A percentile compares a stretch with the other conserved stretches of the same genome.
Conservation (phyloP, 306 rosid species). For the Sesbania bispinosa region DNA sequence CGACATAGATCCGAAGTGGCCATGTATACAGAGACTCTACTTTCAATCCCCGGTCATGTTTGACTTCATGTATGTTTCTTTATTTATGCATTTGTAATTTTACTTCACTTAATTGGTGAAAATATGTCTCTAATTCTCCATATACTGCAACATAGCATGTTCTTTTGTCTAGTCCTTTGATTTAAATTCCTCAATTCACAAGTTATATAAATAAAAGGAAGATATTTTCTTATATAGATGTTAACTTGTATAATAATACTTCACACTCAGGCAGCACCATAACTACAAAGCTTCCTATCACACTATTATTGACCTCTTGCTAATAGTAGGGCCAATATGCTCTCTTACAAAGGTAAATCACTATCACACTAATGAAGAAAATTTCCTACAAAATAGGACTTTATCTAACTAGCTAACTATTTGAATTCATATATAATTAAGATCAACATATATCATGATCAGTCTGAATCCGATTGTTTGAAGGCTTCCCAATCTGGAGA, state of each 20-base stretch:
- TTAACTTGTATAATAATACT: conserved; percentile 13
- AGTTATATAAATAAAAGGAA: neutral
- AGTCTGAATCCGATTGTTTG: conserved; percentile 66
- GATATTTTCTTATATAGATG: conserved; percentile 21
- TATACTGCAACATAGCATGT: neutral
- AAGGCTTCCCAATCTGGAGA: conserved; percentile 80
- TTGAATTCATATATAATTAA: conserved; percentile 15
- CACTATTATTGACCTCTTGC: conserved; percentile 28
- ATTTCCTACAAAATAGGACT: conserved; percentile 40
- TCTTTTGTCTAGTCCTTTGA: neutral
- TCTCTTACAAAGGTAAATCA: conserved; percentile 32
- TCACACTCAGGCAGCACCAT: conserved; percentile 28
- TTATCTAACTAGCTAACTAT: conserved; percentile 42
- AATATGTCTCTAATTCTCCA: neutral
- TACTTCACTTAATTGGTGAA: neutral
- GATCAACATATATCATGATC: conserved; percentile 67
- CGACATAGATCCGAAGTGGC: too few species aligned
- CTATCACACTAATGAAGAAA: conserved; percentile 28
- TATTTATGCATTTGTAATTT: neutral
- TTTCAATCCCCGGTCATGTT: neutral
- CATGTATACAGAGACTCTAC: too few species aligned
- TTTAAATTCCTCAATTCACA: neutral
- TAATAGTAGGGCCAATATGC: conserved; percentile 33
- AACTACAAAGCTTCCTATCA: conserved; percentile 24
- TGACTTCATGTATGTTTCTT: neutral